These are phyloP conservation scores for Linnemannia schmuckeri DNA, from an alignment of 192 early-diverging fungal genomes.

Conservation along the genomic window DNA sequence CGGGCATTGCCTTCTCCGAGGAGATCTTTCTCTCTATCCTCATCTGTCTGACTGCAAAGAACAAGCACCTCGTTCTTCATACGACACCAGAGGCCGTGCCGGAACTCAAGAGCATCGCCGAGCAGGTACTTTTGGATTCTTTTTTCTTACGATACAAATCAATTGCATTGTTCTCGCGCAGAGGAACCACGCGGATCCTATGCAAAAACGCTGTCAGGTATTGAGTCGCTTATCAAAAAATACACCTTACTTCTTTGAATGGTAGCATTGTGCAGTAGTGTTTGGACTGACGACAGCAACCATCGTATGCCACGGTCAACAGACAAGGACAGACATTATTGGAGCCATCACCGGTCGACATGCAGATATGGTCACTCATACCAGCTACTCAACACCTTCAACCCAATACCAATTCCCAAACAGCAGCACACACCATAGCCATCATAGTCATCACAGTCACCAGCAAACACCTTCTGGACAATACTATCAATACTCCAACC, in stretches of 20 bases:
- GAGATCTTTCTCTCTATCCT: slow-evolving; percentile 70
- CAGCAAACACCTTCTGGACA: slow-evolving; percentile 26
- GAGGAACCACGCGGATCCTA: too few relatives aligned
- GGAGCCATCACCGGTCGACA: slow-evolving; percentile 48
- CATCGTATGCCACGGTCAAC: slow-evolving; percentile 57
- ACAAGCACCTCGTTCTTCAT: slow-evolving; percentile 66
- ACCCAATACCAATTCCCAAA: slow-evolving; percentile 21
- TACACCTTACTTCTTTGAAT: neutral
- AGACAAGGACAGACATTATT: slow-evolving; percentile 53
- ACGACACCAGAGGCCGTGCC: slow-evolving; percentile 50
- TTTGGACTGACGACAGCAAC: slow-evolving; percentile 63
- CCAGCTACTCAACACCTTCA: slow-evolving; percentile 25
- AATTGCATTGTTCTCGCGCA: too few relatives aligned
- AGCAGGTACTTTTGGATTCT: slow-evolving; percentile 53
- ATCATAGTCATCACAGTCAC: slow-evolving; percentile 23
- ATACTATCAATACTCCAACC: slow-evolving; percentile 49
- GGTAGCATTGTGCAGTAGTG: slow-evolving; percentile 56
- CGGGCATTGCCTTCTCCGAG: slow-evolving; percentile 61
- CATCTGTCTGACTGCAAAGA: slow-evolving; percentile 63
- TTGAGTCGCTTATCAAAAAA: neutral
- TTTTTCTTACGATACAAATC: neutral
- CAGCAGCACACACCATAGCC: neutral
- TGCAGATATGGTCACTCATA: slow-evolving; percentile 25
- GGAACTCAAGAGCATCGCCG: slow-evolving; percentile 61
- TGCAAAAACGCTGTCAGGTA: too few relatives aligned